phyloP scores from a whole-genome alignment of 192 early-diverging fungal genomes.

The Allomyces macrogynus region DNA sequence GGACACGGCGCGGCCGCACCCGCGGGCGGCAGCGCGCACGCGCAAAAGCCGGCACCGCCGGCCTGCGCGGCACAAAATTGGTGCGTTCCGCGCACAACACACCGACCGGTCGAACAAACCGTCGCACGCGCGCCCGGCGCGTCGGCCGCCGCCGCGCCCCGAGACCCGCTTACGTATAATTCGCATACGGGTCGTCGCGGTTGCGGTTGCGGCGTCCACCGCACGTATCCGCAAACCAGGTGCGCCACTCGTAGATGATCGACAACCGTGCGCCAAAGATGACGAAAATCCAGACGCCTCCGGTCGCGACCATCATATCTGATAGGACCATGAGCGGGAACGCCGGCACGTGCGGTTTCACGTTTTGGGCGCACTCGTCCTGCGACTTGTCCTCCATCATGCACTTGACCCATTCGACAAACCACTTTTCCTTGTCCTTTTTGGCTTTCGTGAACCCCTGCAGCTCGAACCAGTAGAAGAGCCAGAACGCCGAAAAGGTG shows the following conservation, averaged over 20 bases:
- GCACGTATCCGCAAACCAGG: background rate
- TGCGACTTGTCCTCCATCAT: background rate
- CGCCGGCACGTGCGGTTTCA: background rate
- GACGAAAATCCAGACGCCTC: background rate
- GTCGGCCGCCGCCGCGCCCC: no score
- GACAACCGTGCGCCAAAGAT: background rate
- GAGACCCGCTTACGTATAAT: background rate
- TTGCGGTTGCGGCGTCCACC: no score
- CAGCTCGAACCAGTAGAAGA: no score
- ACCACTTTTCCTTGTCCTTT: background rate
- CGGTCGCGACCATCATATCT: background rate
- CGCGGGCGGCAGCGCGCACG: no score
- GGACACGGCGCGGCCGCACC: no score
- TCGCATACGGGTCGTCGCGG: background rate
- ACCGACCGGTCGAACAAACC: no score
- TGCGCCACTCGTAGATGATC: background rate
- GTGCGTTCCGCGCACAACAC: no score
- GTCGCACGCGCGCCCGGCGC: no score
- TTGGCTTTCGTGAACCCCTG: background rate
- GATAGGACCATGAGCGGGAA: background rate
- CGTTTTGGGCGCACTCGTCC: background rate
- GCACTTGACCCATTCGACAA: background rate
- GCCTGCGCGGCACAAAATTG: no score
- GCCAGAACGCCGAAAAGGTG: no score
- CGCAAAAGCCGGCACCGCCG: no score